These are phyloP conservation scores for Vararia minispora DNA, from an alignment of 768 basidiomycete species.

Conservation along the genomic window DNA sequence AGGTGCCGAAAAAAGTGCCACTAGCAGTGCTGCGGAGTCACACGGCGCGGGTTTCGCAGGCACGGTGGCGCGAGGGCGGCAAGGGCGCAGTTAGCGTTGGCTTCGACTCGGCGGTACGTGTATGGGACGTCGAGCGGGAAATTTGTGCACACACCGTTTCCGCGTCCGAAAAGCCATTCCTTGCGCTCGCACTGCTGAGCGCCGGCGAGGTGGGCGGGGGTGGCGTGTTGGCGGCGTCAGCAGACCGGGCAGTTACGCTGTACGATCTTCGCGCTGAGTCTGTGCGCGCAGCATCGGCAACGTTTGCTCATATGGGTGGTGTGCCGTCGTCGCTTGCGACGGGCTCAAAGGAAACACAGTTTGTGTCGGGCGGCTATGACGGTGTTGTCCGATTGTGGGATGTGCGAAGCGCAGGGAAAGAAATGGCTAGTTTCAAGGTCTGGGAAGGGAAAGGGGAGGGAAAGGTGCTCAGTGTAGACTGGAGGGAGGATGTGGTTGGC, in stretches of 20 bases:
- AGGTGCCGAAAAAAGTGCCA: slow-evolving; percentile 47
- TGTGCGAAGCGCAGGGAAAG: slow-evolving; percentile 51
- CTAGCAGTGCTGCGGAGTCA: slow-evolving; percentile 71
- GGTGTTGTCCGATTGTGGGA: slow-evolving; percentile 75
- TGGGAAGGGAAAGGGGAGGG: slow-evolving; percentile 43
- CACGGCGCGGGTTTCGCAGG: slow-evolving; percentile 68
- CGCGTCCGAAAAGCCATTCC: slow-evolving; percentile 64
- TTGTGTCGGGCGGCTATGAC: slow-evolving; percentile 68
- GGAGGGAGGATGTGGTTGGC: slow-evolving; percentile 16
- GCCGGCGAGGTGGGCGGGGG: slow-evolving; percentile 33
- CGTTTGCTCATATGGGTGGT: slow-evolving; percentile 49
- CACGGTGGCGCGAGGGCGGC: slow-evolving; percentile 36
- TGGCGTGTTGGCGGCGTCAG: slow-evolving; percentile 61
- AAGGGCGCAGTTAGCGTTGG: slow-evolving; percentile 61
- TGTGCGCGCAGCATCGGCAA: slow-evolving; percentile 23
- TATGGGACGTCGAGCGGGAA: slow-evolving; percentile 79
- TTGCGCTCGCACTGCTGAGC: slow-evolving; percentile 41
- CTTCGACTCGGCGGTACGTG: slow-evolving; percentile 81
- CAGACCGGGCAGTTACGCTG: slow-evolving; percentile 62
- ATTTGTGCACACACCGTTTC: slow-evolving; percentile 61
- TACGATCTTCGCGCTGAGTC: slow-evolving; percentile 51
- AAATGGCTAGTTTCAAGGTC: slow-evolving; percentile 52
- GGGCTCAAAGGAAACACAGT: slow-evolving; percentile 33
- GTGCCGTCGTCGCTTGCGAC: slow-evolving; percentile 51
- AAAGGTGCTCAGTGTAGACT: slow-evolving; percentile 45